Conservation (phyloP, 495 filamentous ascomycete species). For the Neurospora sp. region DNA sequence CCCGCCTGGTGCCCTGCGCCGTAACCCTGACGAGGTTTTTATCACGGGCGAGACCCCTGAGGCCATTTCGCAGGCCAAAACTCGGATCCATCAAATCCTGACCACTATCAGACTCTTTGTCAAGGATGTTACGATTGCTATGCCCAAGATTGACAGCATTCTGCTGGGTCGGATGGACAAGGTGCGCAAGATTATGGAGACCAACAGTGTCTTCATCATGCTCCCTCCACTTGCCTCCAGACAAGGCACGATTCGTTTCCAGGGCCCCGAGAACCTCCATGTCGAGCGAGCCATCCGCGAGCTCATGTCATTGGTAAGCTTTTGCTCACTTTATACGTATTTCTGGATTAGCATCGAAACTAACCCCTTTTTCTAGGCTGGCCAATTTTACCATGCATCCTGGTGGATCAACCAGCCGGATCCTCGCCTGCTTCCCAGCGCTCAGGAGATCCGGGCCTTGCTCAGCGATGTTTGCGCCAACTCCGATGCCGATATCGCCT, state of each 20-base stretch:
- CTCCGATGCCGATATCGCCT: slow-evolving; percentile 87
- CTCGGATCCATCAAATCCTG: slow-evolving; percentile 75
- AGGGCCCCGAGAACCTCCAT: slow-evolving; percentile 83
- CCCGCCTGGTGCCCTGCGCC: slow-evolving; percentile 63
- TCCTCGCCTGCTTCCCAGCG: slow-evolving; percentile 57
- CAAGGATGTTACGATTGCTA: slow-evolving; percentile 78
- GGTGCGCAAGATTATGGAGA: slow-evolving; percentile 93
- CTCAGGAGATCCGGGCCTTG: slow-evolving; percentile 75
- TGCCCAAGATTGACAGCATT: slow-evolving; percentile 88
- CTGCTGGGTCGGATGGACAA: slow-evolving; percentile 87
- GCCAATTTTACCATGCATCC: slow-evolving; percentile 93
- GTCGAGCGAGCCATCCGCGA: slow-evolving; percentile 90
- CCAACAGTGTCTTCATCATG: slow-evolving; percentile 86
- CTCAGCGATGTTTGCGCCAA: slow-evolving; percentile 92
- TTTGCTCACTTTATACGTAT: background rate
- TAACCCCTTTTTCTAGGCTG: slow-evolving; percentile 48
- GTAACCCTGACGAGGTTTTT: slow-evolving; percentile 81
- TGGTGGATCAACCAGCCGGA: slow-evolving; percentile 88
- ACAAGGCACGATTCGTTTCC: slow-evolving; percentile 70
- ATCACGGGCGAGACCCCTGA: slow-evolving; percentile 81
- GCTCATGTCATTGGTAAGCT: slow-evolving; percentile 79
- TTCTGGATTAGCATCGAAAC: slow-evolving; percentile 4
- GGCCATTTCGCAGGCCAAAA: slow-evolving; percentile 76
- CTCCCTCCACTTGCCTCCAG: slow-evolving; percentile 78
- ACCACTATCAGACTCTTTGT: slow-evolving; percentile 69